phyloP scores from a whole-genome alignment of 2,329 filamentous ascomycete genomes.

The Sphaerulina vaccinii region DNA sequence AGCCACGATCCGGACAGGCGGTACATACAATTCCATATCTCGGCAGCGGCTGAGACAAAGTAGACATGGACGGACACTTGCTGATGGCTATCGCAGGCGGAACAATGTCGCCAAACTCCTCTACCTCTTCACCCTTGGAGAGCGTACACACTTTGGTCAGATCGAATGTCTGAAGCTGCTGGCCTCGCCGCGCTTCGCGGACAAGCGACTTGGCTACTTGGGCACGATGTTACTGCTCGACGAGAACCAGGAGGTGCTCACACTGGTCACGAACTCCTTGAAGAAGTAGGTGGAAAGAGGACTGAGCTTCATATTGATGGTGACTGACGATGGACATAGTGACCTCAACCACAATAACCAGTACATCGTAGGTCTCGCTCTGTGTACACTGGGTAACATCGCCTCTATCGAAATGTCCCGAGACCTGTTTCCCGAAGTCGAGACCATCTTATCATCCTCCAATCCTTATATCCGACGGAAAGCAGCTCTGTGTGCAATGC shows the following conservation, averaged over 20 bases:
- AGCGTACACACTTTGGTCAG: conserved; percentile 97
- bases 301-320: background rate
- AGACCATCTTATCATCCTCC: conserved; percentile 82
- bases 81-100: conserved; percentile 57
- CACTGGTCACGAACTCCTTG: conserved; percentile 93
- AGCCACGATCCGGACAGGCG: conserved; percentile 86
- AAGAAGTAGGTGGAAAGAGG: conserved; percentile 70
- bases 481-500: conserved; percentile 97
- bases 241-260: conserved; percentile 97
- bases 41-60: no score
- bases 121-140: conserved; percentile 95
- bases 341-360: conserved; percentile 97
- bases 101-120: conserved; percentile 99
- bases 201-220: conserved; percentile 93
- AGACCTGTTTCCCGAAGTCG: conserved; percentile 94
- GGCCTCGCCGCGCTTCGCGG: conserved; percentile 93
- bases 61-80: conserved; percentile 1
- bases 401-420: conserved; percentile 97
- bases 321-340: conserved; percentile 50
- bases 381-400: conserved; percentile 96
- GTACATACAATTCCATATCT: no score
- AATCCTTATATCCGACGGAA: conserved; percentile 99
- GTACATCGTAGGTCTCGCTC: conserved; percentile 93
- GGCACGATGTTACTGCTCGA: conserved; percentile 94
- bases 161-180: conserved; percentile 98